phyloP scores from a whole-genome alignment of 1,284 basidiomycete species.

The Rhodotorula sp. region DNA sequence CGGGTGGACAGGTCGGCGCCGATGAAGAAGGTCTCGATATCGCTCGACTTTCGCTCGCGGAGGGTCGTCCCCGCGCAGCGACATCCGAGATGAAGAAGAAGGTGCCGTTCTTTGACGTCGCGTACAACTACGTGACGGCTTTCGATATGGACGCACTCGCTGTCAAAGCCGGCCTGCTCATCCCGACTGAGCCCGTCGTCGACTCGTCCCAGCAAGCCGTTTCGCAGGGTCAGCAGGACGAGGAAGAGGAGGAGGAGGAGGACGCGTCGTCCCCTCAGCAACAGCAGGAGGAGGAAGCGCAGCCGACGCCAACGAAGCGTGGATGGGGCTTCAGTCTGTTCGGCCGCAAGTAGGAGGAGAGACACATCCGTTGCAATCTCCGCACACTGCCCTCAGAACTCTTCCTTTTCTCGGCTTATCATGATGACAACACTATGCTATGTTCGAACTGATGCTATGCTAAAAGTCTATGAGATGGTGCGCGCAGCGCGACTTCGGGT shows the following conservation, averaged over 20 bases:
- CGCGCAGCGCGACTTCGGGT: too few species aligned
- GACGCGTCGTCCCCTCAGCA: slow-evolving; percentile 4
- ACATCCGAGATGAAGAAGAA: slow-evolving; percentile 45
- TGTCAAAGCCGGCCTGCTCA: slow-evolving; percentile 20
- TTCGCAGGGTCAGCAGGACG: slow-evolving; percentile 28
- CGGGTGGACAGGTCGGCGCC: slow-evolving; percentile 17
- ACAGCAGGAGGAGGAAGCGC: slow-evolving; percentile 48
- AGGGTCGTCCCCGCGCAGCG: not conserved
- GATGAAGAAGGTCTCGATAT: not conserved
- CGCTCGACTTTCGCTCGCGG: not conserved
- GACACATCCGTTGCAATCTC: too few species aligned
- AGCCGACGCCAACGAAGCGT: slow-evolving; percentile 41
- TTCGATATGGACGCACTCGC: slow-evolving; percentile 63
- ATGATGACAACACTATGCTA: too few species aligned
- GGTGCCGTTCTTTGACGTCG: slow-evolving; percentile 83
- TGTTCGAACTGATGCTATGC: too few species aligned
- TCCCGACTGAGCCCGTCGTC: slow-evolving; percentile 48
- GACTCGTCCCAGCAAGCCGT: slow-evolving; percentile 43
- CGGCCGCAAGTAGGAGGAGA: slow-evolving; percentile 10
- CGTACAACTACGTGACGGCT: slow-evolving; percentile 83
- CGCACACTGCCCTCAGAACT: too few species aligned
- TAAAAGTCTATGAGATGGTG: too few species aligned
- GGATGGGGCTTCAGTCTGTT: slow-evolving; percentile 38
- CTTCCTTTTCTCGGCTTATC: too few species aligned
- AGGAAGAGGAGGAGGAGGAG: slow-evolving; percentile 51